Conservation (phyloP, 208 protist species). For the Trichomonas vaginalis region DNA sequence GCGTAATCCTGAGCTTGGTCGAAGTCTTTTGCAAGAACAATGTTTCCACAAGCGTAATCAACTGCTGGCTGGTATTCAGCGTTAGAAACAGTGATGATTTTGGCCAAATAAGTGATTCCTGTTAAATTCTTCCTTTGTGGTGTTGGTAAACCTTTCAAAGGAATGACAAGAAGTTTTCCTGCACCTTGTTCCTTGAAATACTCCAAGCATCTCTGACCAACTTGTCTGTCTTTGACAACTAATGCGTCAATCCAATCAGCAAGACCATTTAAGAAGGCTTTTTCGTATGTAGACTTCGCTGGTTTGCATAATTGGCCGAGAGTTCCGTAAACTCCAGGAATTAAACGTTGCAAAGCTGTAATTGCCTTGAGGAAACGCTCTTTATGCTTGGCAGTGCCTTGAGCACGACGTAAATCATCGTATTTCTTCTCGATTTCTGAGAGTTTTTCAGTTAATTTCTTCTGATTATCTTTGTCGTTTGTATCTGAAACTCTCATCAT, state of each 20-base stretch:
- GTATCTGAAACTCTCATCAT: not conserved
- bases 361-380: not conserved
- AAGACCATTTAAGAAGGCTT: slow-evolving; percentile 31
- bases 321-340: slow-evolving; percentile 25
- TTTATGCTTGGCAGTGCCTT: not conserved
- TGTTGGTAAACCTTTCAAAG: slow-evolving; percentile 24
- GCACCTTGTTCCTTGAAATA: slow-evolving; percentile 32
- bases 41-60: slow-evolving; percentile 34
- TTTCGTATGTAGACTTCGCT: slow-evolving; percentile 14
- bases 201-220: slow-evolving; percentile 28
- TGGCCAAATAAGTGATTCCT: not conserved
- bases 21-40: slow-evolving; percentile 21
- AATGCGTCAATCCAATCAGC: slow-evolving; percentile 33
- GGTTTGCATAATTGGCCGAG: slow-evolving; percentile 20
- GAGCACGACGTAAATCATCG: not conserved
- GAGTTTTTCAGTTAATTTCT: not conserved
- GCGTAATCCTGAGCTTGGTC: slow-evolving; percentile 20
- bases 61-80: not conserved
- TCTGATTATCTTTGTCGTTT: not conserved
- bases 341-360: not conserved
- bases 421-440: not conserved
- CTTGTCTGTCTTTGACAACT: slow-evolving; percentile 34
- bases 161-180: slow-evolving; percentile 30
- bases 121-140: not conserved
- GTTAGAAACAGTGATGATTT: not conserved